Conservation (phyloP, 148 eudicot species). For the Rhododendron williamsianum region DNA sequence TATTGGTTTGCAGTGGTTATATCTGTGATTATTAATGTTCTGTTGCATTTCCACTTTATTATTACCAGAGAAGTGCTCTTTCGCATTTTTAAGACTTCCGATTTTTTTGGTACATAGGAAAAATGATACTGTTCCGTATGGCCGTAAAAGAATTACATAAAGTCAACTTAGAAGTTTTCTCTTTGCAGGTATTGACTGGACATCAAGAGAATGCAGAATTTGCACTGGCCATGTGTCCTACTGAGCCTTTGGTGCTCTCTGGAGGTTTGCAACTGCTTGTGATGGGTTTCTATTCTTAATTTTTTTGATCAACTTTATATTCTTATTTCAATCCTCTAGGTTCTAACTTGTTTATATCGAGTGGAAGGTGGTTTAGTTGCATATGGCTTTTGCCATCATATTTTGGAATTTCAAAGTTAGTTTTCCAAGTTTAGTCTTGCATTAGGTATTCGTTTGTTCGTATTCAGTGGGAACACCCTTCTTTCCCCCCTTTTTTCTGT, state of each 20-base stretch:
- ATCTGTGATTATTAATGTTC: neutral
- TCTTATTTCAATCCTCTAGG: neutral
- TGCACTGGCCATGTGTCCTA: constrained; percentile 90
- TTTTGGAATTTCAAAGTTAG: neutral
- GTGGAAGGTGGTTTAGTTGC: neutral
- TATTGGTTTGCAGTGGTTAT: neutral
- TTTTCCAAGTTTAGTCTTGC: neutral
- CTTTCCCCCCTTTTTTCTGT: neutral
- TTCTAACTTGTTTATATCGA: neutral
- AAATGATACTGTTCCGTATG: neutral
- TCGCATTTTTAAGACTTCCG: neutral
- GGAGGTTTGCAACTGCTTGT: constrained; percentile 53
- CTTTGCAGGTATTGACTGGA: constrained; percentile 69
- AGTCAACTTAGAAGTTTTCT: neutral
- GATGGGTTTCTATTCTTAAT: neutral
- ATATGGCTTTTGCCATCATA: neutral
- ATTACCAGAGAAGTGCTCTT: neutral
- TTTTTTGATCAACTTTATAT: neutral
- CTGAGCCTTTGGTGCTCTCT: constrained; percentile 90
- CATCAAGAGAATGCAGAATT: constrained; percentile 96
- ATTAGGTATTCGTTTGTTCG: neutral
- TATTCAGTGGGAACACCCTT: neutral
- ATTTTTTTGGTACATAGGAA: neutral
- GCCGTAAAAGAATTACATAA: neutral
- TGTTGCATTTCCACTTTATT: neutral